A percentile compares a stretch with the other conserved stretches of the same genome.
phyloP scores from a whole-genome alignment of 2,329 filamentous ascomycete species.

The Amauroascus verrucosus region DNA sequence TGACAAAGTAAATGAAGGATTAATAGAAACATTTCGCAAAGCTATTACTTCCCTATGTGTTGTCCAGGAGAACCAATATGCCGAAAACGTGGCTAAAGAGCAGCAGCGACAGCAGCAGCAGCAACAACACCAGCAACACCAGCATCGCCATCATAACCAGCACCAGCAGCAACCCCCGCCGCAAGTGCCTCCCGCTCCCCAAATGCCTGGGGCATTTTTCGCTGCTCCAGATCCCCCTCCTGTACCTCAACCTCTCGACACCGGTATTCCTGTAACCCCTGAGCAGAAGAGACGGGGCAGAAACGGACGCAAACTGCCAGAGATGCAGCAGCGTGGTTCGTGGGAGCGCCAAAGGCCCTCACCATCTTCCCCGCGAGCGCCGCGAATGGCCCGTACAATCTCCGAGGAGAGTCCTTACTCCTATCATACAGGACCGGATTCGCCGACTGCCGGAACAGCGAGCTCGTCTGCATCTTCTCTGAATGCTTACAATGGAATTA shows the following conservation, averaged over 20 bases:
- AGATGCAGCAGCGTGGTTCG: conserved; percentile 3
- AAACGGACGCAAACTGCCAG: conserved; percentile 1
- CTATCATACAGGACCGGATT: background rate
- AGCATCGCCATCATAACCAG: background rate
- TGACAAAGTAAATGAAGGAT: conserved; percentile 14
- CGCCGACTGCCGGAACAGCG: background rate
- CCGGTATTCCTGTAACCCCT: background rate
- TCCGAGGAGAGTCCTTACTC: conserved; percentile 9
- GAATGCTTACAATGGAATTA: background rate
- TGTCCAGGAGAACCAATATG: conserved; percentile 10
- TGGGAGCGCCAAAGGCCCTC: conserved; percentile 14
- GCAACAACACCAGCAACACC: conserved; percentile 7
- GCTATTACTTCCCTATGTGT: conserved; percentile 8
- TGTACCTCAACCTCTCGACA: background rate
- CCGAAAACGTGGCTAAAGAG: background rate
- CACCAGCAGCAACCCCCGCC: background rate
- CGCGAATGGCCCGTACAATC: conserved; percentile 25
- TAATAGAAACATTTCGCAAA: conserved; percentile 18
- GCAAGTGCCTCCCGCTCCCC: background rate
- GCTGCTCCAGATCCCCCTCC: background rate
- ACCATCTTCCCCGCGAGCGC: conserved; percentile 13
- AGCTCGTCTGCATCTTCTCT: background rate
- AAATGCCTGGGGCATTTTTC: background rate
- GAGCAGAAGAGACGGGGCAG: background rate
- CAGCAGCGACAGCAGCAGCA: conserved; percentile 1